These are phyloP conservation scores for Sphenostylis stenocarpa DNA, from an alignment of 306 rosid genomes.

Conservation along the genomic window DNA sequence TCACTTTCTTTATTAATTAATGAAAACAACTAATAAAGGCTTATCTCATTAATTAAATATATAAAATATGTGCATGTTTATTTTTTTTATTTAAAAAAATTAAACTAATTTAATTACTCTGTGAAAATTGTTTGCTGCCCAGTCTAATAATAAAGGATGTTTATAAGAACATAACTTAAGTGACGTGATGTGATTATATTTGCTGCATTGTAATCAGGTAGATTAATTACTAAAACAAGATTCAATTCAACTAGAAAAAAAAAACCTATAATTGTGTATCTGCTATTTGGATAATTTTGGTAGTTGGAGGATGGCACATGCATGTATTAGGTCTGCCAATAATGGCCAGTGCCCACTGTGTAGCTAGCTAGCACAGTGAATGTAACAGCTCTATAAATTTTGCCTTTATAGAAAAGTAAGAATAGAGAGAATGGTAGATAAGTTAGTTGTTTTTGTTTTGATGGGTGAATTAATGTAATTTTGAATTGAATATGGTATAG, in stretches of 20 bases:
- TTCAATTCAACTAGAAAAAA: not conserved
- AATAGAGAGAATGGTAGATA: not conserved
- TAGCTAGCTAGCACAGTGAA: not conserved
- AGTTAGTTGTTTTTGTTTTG: not conserved
- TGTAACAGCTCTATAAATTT: not conserved
- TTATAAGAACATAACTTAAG: not conserved
- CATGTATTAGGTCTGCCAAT: not conserved
- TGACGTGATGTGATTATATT: not conserved
- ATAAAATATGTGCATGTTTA: too few species aligned
- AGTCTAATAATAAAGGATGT: not conserved
- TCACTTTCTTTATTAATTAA: not conserved
- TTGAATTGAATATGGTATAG: constrained; percentile 29
- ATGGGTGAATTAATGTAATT: not conserved
- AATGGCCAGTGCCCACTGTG: not conserved
- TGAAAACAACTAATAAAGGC: not conserved
- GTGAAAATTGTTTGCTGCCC: too few species aligned
- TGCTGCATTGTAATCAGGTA: too few species aligned
- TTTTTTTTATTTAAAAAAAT: not conserved
- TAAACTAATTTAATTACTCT: not conserved
- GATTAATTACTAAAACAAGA: not conserved
- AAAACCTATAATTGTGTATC: not conserved
- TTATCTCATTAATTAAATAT: not conserved
- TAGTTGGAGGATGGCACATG: not conserved
- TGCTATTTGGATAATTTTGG: not conserved
- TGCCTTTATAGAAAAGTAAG: not conserved